Evolutionary conservation across 2,329 filamentous ascomycete species (phyloP).

Genomic region (Podosphaera fusca): DNA sequence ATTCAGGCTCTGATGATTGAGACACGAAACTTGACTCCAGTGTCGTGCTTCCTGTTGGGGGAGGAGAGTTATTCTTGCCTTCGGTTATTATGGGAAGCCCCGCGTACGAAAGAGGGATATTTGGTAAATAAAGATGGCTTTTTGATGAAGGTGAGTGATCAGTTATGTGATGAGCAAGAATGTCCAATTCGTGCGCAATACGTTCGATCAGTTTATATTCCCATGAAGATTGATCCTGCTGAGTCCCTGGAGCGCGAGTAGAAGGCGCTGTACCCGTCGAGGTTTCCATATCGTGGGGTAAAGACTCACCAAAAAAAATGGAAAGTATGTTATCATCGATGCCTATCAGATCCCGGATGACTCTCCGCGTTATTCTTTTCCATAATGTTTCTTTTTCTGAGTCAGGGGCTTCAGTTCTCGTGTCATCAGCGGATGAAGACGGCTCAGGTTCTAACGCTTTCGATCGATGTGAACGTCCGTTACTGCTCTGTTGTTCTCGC

Average conservation of each 20-base stretch:
- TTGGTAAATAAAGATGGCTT: conserved; percentile 46
- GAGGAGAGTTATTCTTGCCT: conserved; percentile 11
- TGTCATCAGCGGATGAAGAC: conserved; percentile 12
- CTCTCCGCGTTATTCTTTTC: conserved; percentile 59
- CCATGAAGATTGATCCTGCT: conserved; percentile 30
- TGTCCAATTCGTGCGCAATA: conserved; percentile 67
- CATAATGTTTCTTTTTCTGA: conserved; percentile 46
- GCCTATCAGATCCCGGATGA: conserved; percentile 75
- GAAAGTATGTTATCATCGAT: conserved; percentile 71
- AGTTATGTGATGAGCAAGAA: conserved; percentile 52
- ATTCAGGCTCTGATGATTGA: conserved; percentile 7
- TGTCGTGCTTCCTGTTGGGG: conserved; percentile 1
- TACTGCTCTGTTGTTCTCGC: conserved; percentile 39
- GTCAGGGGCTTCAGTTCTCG: conserved; percentile 14
- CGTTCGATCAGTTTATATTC: conserved; percentile 60
- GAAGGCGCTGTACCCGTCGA: conserved; percentile 11
- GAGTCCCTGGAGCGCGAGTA: conserved; percentile 3
- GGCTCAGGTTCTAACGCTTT: conserved; percentile 13
- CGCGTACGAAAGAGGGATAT: conserved; percentile 49
- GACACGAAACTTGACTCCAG: conserved; percentile 3
- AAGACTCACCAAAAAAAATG: conserved; percentile 63
- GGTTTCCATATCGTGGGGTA: conserved; percentile 27
- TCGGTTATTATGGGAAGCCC: conserved; percentile 47
- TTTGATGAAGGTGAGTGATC: conserved; percentile 77
- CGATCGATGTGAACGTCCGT: conserved; percentile 20